Percentiles rank a stretch among this genome's conserved stretches.
Evolutionary conservation across 1,139 yeast species (phyloP).

Genomic region (Casaregolazyma suthepensis): DNA sequence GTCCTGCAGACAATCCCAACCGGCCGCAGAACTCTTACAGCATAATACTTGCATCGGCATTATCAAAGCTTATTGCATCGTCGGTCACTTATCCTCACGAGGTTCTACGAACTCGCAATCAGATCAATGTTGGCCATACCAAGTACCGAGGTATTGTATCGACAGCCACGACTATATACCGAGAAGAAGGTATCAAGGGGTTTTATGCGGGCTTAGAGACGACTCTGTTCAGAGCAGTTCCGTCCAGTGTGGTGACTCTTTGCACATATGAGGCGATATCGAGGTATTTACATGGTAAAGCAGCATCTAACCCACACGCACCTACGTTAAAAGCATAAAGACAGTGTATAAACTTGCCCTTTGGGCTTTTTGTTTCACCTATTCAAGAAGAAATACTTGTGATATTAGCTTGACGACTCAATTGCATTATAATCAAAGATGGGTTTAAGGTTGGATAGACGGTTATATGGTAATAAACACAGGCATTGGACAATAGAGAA

Average conservation of each 20-base stretch:
- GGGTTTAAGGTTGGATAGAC: neutral
- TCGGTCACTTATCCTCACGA: constrained; percentile 94
- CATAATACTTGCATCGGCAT: constrained; percentile 58
- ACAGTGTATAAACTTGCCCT: neutral
- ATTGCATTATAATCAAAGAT: neutral
- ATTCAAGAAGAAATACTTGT: neutral
- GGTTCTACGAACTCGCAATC: constrained; percentile 86
- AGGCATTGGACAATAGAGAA: neutral
- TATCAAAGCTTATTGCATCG: constrained; percentile 86
- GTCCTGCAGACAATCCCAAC: neutral
- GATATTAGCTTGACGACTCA: neutral
- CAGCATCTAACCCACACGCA: neutral
- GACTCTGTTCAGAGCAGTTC: constrained; percentile 84
- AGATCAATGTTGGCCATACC: constrained; percentile 37
- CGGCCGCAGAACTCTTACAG: neutral
- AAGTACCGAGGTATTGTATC: constrained; percentile 38
- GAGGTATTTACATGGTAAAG: constrained; percentile 9
- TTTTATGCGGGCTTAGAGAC: constrained; percentile 88
- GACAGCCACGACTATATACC: constrained; percentile 49
- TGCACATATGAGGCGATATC: constrained; percentile 90
- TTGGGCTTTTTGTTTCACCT: neutral
- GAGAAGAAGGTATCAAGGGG: constrained; percentile 70
- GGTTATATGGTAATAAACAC: neutral
- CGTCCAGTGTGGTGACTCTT: constrained; percentile 89
- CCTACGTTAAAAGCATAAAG: neutral